Base-by-base conservation (phyloP, 2,329 filamentous ascomycete species). In the Cryphonectria carpinicola region DNA sequence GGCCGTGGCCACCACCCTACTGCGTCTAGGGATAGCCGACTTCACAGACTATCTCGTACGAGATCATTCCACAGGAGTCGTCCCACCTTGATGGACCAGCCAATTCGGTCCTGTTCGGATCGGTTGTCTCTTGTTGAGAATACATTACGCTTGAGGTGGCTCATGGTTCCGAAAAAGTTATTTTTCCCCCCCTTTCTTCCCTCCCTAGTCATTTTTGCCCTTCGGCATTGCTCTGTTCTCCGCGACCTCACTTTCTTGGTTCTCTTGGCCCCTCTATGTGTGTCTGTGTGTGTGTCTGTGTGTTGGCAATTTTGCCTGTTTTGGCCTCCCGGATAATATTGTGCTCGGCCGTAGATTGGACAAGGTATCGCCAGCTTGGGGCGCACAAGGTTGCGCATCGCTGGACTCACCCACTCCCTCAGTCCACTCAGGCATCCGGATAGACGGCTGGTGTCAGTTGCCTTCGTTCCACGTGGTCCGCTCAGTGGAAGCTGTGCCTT, bases 381-480 rank as follows among this genome's bases (percentile, higher is more conserved):
- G 28, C 39, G 41, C 60, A 61, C 66, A 63, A 43, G 56, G 66
- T 68, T 67, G 39, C 66, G 66, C 66, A 61, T 67, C 37, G 41
- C 56, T 56, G 56, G 43, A 19, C 41, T 41, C 58, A 49, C 66
- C 41, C 43, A 61, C 41, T 37, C 58, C 32, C 8, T 39, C 10
- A 49, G 54, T 46, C 58, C 56, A 67, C 66, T 56, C 41, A 32
- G 32, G 56, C 58, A 35, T 46, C 14, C 56, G 43, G 56, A 63
- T 62, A 68, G 58, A 63, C 43, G 66, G 56, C 56, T 39, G 39
- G 66, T 68, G 66, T 68, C 66, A 63, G 32, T 68, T 13, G 43
- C 56, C 14, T n/a, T 32, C 49, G 66, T 68, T 39, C 66, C 56
- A 63, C 66, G 43, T 68, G 58, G 35, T 28, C 54, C 46, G 11